Percentiles rank a stretch among this genome's conserved stretches.
Conservation (phyloP, 306 rosid species). For the Vicia sativa region DNA sequence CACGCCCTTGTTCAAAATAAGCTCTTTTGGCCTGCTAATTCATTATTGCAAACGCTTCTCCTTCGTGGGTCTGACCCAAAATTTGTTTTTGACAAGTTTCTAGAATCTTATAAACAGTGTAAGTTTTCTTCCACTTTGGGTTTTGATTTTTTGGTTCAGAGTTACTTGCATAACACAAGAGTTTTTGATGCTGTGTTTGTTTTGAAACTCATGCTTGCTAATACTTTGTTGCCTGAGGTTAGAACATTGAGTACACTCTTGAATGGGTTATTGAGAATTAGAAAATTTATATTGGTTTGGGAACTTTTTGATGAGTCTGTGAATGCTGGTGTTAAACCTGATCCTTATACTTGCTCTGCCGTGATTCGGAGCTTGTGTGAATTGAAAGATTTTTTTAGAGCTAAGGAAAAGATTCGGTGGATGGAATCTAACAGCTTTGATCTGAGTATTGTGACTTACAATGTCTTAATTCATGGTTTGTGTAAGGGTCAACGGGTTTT, state of each 20-base stretch:
- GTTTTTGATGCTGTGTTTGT: conserved; percentile 57
- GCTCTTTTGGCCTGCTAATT: conserved; percentile 80
- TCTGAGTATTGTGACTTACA: conserved; percentile 63
- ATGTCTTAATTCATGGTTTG: conserved; percentile 77
- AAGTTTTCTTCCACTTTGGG: conserved; percentile 60
- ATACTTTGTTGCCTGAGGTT: conserved; percentile 66
- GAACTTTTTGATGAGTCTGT: conserved; percentile 68
- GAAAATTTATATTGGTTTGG: conserved; percentile 61
- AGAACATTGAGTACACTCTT: conserved; percentile 82
- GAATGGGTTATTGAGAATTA: conserved; percentile 65
- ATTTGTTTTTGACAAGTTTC: conserved; percentile 52
- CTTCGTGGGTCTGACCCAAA: conserved; percentile 63
- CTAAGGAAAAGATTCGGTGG: conserved; percentile 60
- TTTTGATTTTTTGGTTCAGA: conserved; percentile 78
- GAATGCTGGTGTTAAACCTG: conserved; percentile 64
- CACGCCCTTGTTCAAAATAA: conserved; percentile 62
- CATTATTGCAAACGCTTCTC: conserved; percentile 76
- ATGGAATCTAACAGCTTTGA: conserved; percentile 61
- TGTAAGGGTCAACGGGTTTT: conserved; percentile 61
- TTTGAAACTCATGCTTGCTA: conserved; percentile 61
- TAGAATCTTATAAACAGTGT: conserved; percentile 44
- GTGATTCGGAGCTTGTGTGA: conserved; percentile 71
- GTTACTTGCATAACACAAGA: conserved; percentile 58
- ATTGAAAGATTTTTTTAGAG: conserved; percentile 63
- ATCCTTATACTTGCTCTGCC: conserved; percentile 66